Evolutionary conservation across 2,329 filamentous ascomycete genomes (phyloP).

Genomic region (Fusarium paranaense): DNA sequence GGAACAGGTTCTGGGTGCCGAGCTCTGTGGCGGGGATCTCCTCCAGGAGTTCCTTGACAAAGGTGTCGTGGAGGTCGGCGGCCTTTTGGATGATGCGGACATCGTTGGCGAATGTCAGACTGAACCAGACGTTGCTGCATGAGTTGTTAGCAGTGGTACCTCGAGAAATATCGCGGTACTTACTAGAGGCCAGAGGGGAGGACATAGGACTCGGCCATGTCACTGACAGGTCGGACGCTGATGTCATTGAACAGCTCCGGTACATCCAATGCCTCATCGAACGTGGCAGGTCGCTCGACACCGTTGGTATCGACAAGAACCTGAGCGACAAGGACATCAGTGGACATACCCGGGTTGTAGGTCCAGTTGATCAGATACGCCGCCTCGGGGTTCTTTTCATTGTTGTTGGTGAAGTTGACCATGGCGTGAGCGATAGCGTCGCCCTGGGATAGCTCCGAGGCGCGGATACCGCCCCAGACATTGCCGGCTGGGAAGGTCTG

Average conservation of each 20-base stretch:
- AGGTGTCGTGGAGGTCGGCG: slow-evolving; percentile 42
- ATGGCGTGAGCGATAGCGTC: slow-evolving; percentile 23
- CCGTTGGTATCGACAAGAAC: slow-evolving; percentile 30
- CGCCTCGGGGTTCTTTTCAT: slow-evolving; percentile 32
- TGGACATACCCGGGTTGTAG: slow-evolving; percentile 23
- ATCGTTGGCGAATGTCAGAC: slow-evolving; percentile 41
- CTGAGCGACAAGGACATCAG: slow-evolving; percentile 31
- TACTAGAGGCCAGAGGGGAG: slow-evolving; percentile 41
- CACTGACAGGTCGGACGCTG: slow-evolving; percentile 22
- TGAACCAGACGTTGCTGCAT: slow-evolving; percentile 25
- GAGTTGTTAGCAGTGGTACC: not conserved
- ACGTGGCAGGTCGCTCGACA: slow-evolving; percentile 38
- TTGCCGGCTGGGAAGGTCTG: slow-evolving; percentile 3
- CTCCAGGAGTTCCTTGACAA: slow-evolving; percentile 42
- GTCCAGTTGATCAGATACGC: slow-evolving; percentile 35
- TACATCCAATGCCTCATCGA: slow-evolving; percentile 39
- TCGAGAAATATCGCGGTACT: not conserved
- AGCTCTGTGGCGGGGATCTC: slow-evolving; percentile 41
- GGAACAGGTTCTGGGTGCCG: slow-evolving; percentile 46
- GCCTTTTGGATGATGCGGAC: slow-evolving; percentile 45
- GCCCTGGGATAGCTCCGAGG: slow-evolving; percentile 25
- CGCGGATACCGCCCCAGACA: slow-evolving; percentile 24
- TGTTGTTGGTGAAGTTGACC: slow-evolving; percentile 26
- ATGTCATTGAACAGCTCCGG: slow-evolving; percentile 26
- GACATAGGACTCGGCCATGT: slow-evolving; percentile 17